Percentiles rank a stretch among this genome's conserved stretches.
phyloP scores from a whole-genome alignment of 2,329 filamentous ascomycete genomes.

The Metarhizium guizhouense region DNA sequence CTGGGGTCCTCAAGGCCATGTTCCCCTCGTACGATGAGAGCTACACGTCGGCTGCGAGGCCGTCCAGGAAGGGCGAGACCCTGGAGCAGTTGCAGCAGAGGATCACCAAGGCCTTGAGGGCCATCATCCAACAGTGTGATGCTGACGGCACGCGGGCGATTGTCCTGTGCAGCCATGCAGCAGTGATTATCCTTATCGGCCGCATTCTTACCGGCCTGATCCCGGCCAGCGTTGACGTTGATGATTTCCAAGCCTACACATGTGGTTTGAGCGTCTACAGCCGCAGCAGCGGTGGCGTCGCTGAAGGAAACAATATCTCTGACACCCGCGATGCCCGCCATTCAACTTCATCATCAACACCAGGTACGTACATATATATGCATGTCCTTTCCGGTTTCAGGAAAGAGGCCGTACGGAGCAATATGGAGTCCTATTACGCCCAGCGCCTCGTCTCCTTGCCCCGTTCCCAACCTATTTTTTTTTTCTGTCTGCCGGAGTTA shows the following conservation, averaged over 20 bases:
- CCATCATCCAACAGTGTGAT: conserved; percentile 67
- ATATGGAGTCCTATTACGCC: background rate
- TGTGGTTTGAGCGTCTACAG: conserved; percentile 65
- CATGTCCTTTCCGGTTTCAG: background rate
- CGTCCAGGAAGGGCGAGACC: conserved; percentile 66
- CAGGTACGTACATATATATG: conserved; percentile 1
- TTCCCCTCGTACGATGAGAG: conserved; percentile 54
- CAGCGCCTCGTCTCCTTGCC: background rate
- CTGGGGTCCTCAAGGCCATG: conserved; percentile 51
- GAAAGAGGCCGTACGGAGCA: background rate
- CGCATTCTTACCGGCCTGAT: conserved; percentile 70
- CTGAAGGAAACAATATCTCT: background rate
- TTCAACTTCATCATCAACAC: background rate
- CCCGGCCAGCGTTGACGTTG: conserved; percentile 59
- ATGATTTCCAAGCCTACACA: conserved; percentile 81
- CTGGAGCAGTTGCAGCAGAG: conserved; percentile 74
- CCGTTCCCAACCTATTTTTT: background rate
- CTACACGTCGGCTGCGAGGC: conserved; percentile 57
- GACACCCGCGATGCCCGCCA: conserved; percentile 3
- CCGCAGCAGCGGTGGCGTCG: conserved; percentile 14
- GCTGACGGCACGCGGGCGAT: conserved; percentile 59
- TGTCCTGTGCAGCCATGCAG: conserved; percentile 82
- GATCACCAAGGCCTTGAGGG: conserved; percentile 58
- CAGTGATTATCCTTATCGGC: conserved; percentile 78
- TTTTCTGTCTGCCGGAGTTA: background rate